Evolutionary conservation across 768 basidiomycete species (phyloP).

Genomic region (Holtermannia corniformis): DNA sequence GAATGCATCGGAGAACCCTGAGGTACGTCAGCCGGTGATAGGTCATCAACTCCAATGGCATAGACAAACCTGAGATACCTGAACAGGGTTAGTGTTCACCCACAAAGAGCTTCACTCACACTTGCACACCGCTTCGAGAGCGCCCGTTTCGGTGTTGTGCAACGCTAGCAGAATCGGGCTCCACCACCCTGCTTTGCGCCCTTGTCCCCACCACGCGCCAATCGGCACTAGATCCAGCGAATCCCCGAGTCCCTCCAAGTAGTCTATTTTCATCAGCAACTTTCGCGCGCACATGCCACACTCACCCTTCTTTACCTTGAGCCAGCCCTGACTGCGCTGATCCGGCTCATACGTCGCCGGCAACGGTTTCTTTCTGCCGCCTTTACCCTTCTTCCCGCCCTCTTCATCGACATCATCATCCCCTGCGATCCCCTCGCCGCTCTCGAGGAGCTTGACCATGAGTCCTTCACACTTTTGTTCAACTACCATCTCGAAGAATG

Average conservation of each 20-base stretch:
- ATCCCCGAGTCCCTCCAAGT: conserved; percentile 69
- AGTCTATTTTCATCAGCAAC: conserved; percentile 47
- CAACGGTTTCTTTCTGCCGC: conserved; percentile 54
- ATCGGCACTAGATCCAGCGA: conserved; percentile 48
- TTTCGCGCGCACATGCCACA: neutral
- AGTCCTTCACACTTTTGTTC: conserved; percentile 79
- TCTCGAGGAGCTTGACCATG: conserved; percentile 84
- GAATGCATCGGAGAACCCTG: conserved; percentile 66
- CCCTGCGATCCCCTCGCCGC: conserved; percentile 30
- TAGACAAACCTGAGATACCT: too few species aligned
- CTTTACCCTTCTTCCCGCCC: conserved; percentile 22
- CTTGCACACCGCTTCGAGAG: conserved; percentile 71
- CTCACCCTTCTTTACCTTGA: conserved; percentile 68
- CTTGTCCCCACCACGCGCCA: conserved; percentile 78
- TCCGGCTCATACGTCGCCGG: conserved; percentile 86
- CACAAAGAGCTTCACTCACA: conserved; percentile 78
- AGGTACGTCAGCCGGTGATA: too few species aligned
- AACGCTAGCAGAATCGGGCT: conserved; percentile 73
- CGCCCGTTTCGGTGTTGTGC: conserved; percentile 57
- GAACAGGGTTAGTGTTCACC: too few species aligned
- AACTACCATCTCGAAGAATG: conserved; percentile 66
- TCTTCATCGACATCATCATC: conserved; percentile 37
- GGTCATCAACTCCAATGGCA: neutral
- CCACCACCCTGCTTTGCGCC: conserved; percentile 86
- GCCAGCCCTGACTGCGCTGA: conserved; percentile 74